Percentiles rank a stretch among this genome's conserved stretches.
Evolutionary conservation across 164 flowering plant species (phyloP).

Genomic region (Liriodendron chinense): DNA sequence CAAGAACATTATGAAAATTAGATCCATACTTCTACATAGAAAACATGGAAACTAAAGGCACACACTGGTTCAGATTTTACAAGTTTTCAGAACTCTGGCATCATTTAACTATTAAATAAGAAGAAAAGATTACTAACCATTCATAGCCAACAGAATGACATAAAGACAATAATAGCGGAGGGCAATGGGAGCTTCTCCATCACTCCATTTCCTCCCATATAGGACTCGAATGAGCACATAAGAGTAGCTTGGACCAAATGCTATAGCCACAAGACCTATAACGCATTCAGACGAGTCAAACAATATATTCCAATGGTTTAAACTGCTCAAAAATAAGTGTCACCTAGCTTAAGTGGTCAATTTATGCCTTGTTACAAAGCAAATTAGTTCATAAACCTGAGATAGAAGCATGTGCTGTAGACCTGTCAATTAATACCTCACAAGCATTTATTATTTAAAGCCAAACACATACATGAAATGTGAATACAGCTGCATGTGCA

Average conservation of each 20-base stretch:
- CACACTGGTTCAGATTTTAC: not conserved
- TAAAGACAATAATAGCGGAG: conserved; percentile 80
- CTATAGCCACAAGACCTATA: conserved; percentile 81
- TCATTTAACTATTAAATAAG: not conserved
- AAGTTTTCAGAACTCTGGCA: not conserved
- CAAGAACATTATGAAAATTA: not conserved
- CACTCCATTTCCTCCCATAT: conserved; percentile 93
- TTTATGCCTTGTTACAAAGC: not conserved
- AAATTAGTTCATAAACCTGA: not conserved
- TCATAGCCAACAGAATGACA: conserved; percentile 84
- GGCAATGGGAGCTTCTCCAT: conserved; percentile 87
- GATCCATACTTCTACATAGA: no score
- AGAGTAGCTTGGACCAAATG: conserved; percentile 97
- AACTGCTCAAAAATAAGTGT: not conserved
- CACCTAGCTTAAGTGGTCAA: not conserved
- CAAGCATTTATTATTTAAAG: not conserved
- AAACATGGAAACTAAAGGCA: not conserved
- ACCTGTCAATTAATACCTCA: not conserved
- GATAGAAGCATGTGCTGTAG: not conserved
- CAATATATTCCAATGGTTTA: not conserved
- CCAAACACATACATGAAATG: not conserved
- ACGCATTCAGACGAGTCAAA: conserved; percentile 3
- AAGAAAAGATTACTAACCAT: conserved; percentile 54
- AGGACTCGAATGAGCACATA: conserved; percentile 81
- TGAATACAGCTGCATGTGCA: not conserved